Percentiles rank a stretch among this genome's conserved stretches.
phyloP scores from a whole-genome alignment of 192 early-diverging fungal genomes.

The Podila clonocystis region DNA sequence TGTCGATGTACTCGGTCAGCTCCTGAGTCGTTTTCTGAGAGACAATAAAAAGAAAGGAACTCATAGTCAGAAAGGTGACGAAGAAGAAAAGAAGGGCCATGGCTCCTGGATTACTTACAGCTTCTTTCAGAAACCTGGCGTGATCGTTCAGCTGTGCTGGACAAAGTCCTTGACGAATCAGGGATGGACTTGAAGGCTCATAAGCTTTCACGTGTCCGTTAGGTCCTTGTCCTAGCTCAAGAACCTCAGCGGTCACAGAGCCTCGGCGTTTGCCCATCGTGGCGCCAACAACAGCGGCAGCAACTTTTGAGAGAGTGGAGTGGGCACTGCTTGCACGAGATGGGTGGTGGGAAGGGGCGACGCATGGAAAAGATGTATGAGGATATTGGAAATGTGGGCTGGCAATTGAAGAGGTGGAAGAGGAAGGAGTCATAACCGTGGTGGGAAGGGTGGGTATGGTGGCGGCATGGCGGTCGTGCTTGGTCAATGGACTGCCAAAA shows the following conservation, averaged over 20 bases:
- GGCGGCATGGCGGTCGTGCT: neutral
- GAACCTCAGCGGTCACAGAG: slow-evolving; percentile 2
- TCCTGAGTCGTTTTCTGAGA: slow-evolving; percentile 14
- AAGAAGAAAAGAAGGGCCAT: no score
- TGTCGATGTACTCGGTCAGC: slow-evolving; percentile 18
- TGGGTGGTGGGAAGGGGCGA: neutral
- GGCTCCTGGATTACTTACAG: slow-evolving; percentile 6
- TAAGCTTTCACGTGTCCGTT: neutral
- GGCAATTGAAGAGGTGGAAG: neutral
- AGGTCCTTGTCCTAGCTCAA: neutral
- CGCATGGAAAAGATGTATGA: neutral
- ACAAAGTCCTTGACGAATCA: slow-evolving; percentile 7
- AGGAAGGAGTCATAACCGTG: neutral
- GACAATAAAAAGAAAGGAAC: neutral
- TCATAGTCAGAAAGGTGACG: no score
- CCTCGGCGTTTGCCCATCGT: slow-evolving; percentile 32
- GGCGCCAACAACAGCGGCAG: slow-evolving; percentile 26
- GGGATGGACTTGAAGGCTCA: neutral
- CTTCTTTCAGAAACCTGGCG: slow-evolving; percentile 10
- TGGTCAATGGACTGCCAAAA: neutral
- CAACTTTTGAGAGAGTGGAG: slow-evolving; percentile 28
- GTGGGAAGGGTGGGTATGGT: neutral
- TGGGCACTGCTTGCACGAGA: neutral
- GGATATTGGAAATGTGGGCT: neutral
- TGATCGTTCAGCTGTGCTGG: slow-evolving; percentile 14